Base-by-base conservation (phyloP, 2,329 filamentous ascomycete genomes). In the Apiospora saccharicola region DNA sequence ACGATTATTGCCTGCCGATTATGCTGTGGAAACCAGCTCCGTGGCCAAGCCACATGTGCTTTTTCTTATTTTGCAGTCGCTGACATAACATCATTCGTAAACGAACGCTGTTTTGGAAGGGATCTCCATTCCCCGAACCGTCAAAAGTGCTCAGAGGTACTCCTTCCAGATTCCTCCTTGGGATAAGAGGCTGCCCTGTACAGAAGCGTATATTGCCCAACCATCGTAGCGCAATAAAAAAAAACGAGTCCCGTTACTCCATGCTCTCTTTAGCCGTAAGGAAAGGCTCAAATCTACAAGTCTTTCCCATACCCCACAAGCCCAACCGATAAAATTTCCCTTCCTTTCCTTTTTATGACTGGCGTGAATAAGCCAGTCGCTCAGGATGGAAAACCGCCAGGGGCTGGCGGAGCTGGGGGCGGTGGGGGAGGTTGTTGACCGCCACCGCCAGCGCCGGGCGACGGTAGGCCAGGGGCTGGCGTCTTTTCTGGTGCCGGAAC, bases 401-500 rank as follows among this genome's bases (percentile, higher is more conserved):
- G 47, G 12, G 68, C 68, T 47, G 68, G 68, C 4, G 68, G 68
- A 6, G 68, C 46, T 37, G 47, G 68, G 7, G 68, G 68, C 22
- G 68, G 74, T n/a, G 79, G 77, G 10, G 77, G 73, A 12, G 53
- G 53, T 22, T 69, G 67, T 19, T 69, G 67, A 13, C 57, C 57
- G 30, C 57, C 70, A 64, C 19, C 34, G 57, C 30, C 14, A 43
- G 74, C 75, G 46, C 73, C 75, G 37, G 76, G 75, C 1, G 75
- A 68, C 8, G 74, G 69, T 22, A 77, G 46, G 26, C 77, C 79
- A 0, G 77, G 78, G 12, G 75, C 71, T 10, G 76, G 76, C 0
- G 75, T 74, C 37, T 77, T 77, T 5, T 73, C 73, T 4, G 78
- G 76, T 6, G 75, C 88, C 0, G 94, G 94, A 22, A 96, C 82